Conservation (phyloP, 495 filamentous ascomycete genomes). For the Neurospora sp. region DNA sequence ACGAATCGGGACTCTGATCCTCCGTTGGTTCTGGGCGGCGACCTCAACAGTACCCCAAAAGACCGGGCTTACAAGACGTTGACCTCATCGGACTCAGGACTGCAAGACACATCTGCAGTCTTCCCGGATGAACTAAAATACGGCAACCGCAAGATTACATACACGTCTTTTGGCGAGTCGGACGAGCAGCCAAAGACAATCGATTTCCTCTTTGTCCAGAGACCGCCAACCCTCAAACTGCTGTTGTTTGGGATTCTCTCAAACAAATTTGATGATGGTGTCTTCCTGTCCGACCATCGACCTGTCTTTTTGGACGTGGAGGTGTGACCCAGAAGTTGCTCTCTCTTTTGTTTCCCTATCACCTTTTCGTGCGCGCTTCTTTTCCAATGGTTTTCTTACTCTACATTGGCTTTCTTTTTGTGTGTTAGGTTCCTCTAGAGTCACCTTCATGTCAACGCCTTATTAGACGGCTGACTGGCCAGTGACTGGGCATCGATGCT, state of each 20-base stretch:
- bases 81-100: conserved; percentile 14
- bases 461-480: neutral
- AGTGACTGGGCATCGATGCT: neutral
- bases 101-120: conserved; percentile 20
- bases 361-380: neutral
- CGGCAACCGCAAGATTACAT: conserved; percentile 32
- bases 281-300: conserved; percentile 68
- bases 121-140: conserved; percentile 12
- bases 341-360: neutral
- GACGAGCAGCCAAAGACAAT: conserved; percentile 16
- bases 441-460: neutral
- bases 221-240: conserved; percentile 6
- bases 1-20: neutral
- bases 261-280: conserved; percentile 54
- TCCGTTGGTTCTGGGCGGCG: conserved; percentile 60
- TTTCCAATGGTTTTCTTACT: neutral
- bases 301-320: conserved; percentile 59
- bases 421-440: neutral
- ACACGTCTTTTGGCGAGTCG: conserved; percentile 54
- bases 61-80: conserved; percentile 57
- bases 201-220: conserved; percentile 23
- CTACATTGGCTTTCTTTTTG: neutral
- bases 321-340: conserved; percentile 1
- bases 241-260: conserved; percentile 47
- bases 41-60: conserved; percentile 63